Evolutionary conservation across 805 yeast genomes (phyloP), one percentile per base, ranked within the genome.

Genomic region (Nakazawaea holstii): DNA sequence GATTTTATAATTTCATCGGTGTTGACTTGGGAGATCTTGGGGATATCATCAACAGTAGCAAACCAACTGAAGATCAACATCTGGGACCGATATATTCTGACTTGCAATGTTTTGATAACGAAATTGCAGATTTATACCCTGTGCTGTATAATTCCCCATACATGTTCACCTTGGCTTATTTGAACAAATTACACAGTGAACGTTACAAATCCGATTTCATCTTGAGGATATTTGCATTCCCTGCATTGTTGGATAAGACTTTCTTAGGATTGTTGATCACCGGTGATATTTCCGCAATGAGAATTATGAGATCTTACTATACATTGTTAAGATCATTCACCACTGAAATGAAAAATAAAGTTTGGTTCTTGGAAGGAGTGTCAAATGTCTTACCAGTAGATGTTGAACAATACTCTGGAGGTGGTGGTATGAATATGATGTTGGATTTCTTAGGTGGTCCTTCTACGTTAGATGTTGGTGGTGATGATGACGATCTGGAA

Each of bases 321-420:
- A 81, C 86, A 48, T 67, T 91, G 49, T 73, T 91, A 41, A 71
- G 96, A 54, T 81, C 84, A 13, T 91, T 86, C 62, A 87, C 95
- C 0, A 79, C 83, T 32, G 95, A 87, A 58, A 84, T 87, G 85
- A 87, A 86, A 61, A 94, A 90, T 57, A 79, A 79, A 55, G 95
- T 91, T 14, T 91, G 97, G 97, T 90, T 91, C 56, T 70, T 91
- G 53, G 96, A 91, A 64, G 97, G 97, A 4, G 94, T 89, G 2
- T 79, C 94, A 5, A 80, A 82, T 46, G 95, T 90, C 0, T 71
- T 91, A 41, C 97, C 97, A 0, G 95, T 84, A 9, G 96, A 90
- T 62, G 95, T 88, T 46, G 97, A 91, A 56, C 89, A 85, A 57
- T 86, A 87, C 59, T 82, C 91, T 11, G 95, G 96, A 36, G 87